Base-by-base conservation (phyloP, 257 asterid species). In the Solanum clarkiae region DNA sequence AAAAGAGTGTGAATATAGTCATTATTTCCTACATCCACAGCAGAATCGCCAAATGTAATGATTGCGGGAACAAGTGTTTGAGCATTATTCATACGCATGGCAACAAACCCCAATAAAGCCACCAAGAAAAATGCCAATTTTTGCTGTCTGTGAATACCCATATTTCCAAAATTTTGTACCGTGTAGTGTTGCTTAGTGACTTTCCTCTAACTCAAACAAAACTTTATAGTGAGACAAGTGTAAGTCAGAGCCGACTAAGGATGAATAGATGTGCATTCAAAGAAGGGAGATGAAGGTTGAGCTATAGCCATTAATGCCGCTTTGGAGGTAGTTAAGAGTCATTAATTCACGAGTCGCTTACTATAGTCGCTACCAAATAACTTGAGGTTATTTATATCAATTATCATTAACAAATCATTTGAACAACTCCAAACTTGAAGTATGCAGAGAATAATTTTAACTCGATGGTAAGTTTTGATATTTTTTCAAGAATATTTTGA, bases 21-120 rank as follows among this genome's bases (percentile, higher is more conserved):
- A 84, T 97, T 97, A 70, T 97, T 97, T n/a, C 99, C 99, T 1
- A 90, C 93, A 47, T 97, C 99, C 6, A 97, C 97, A 0, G 90
- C 91, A 0, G 99, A 95, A 57, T 97, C 99, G 1, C 99, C 99
- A 57, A 97, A 94, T 0, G 93, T 91, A n/a, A 97, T 91, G 68
- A 97, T 89, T 5, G 98, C 98, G 1, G 99, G 98, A 36, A 97
- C 96, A 36, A 94, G 86, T 5, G 92, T 74, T 84, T 95, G 97
- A 51, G 96, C 92, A 86, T 82, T 68, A 85, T 80, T 68, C 6
- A 79, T 92, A 8, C 45, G 22, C 65, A 84, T 45, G 80, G 87
- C 90, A 60, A 59, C 10, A 59, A 91, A 44, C 1, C 90, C 88
- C 87, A 51, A 53, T 51, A 77, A 77, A 53, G 89, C 82, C 86